A percentile compares a stretch with the other conserved stretches of the same genome.
Evolutionary conservation across 176 grass and related monocot species (phyloP).

Genomic region (Dactylis glomerata): DNA sequence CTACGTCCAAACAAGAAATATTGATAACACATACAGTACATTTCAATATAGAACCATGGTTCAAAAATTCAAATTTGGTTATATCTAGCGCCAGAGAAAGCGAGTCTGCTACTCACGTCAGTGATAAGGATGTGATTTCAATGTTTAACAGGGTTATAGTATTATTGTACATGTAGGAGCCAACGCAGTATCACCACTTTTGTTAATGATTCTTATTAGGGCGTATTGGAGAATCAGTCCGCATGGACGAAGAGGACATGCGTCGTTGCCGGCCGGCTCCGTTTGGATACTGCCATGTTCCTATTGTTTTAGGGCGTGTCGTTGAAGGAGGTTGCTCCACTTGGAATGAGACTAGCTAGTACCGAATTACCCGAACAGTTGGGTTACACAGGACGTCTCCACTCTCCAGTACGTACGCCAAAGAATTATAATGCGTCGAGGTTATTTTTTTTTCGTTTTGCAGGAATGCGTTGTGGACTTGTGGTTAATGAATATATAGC

Average conservation of each 20-base stretch:
- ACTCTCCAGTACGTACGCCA: neutral
- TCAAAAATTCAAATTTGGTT: neutral
- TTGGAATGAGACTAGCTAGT: slow-evolving; percentile 26
- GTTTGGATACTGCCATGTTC: neutral
- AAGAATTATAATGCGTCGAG: too few relatives aligned
- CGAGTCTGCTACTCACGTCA: neutral
- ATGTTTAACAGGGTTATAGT: neutral
- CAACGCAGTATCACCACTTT: neutral
- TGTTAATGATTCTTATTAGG: neutral
- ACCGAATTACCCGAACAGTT: neutral
- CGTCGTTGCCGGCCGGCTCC: slow-evolving; percentile 23
- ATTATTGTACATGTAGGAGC: neutral
- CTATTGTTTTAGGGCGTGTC: neutral
- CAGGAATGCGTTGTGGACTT: too few relatives aligned
- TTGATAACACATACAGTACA: neutral
- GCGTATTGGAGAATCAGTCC: slow-evolving; percentile 25
- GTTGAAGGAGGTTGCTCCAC: slow-evolving; percentile 8
- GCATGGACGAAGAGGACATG: neutral
- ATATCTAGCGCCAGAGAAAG: neutral
- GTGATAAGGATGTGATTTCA: neutral
- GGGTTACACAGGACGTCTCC: neutral
- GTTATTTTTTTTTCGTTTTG: too few relatives aligned
- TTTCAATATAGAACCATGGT: neutral
- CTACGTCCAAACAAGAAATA: too few relatives aligned
- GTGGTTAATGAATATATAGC: too few relatives aligned